Percentiles rank a stretch among this genome's conserved stretches.
phyloP scores from a whole-genome alignment of 768 basidiomycete genomes.

The Fomitopsis pulvina region DNA sequence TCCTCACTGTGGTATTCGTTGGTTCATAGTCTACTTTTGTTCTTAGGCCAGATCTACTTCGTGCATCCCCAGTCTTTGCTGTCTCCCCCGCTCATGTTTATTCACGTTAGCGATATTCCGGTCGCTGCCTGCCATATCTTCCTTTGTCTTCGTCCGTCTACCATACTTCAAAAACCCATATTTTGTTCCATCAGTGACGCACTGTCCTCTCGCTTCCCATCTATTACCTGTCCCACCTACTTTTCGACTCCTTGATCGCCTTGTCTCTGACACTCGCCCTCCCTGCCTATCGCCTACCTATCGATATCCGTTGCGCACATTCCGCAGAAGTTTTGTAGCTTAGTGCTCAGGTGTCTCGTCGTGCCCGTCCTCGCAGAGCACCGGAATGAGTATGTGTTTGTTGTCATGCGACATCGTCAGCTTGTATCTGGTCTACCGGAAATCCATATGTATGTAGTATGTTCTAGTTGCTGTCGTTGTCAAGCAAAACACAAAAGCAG shows the following conservation, averaged over 20 bases:
- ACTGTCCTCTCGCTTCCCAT: too few relatives aligned
- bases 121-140: background rate
- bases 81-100: background rate
- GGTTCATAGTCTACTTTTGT: slow-evolving; percentile 1
- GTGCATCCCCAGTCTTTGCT: background rate
- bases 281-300: background rate
- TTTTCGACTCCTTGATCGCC: background rate
- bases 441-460: too few relatives aligned
- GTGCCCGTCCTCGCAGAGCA: slow-evolving; percentile 17
- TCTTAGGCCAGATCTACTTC: background rate
- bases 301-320: slow-evolving; percentile 14
- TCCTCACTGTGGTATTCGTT: background rate
- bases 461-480: too few relatives aligned
- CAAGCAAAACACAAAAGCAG: too few relatives aligned
- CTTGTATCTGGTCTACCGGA: too few relatives aligned
- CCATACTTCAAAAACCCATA: background rate
- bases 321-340: slow-evolving; percentile 28
- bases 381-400: slow-evolving; percentile 5
- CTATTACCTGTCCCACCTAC: background rate
- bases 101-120: background rate
- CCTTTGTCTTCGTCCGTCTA: background rate
- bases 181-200: background rate
- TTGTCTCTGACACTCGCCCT: slow-evolving; percentile 3
- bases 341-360: slow-evolving; percentile 21
- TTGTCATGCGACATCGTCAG: too few relatives aligned